Base-by-base conservation (phyloP, 2,329 filamentous ascomycete species). In the Aschersonia sp. region DNA sequence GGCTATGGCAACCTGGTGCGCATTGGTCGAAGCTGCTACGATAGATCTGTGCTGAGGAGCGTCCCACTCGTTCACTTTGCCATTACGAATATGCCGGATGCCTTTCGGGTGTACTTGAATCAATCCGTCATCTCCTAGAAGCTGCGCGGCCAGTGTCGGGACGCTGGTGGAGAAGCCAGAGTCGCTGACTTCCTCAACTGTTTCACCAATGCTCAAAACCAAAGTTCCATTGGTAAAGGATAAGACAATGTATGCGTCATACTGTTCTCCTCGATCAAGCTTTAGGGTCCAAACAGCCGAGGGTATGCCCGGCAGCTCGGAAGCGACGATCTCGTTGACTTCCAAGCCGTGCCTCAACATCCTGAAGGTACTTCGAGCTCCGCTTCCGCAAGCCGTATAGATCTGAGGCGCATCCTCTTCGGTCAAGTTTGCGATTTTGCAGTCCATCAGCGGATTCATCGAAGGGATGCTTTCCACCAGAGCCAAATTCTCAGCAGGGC, bases 91-190 rank as follows among this genome's bases (percentile, higher is more conserved):
- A 58, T 96, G 89, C 45, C 89, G 79, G 51, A 98, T 95, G 48
- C 92, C 92, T 59, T 89, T 89, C n/a, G 90, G 88, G 57, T 98
- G 89, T 5, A 98, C 86, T 62, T 98, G 92, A 14, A 98, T 81
- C 41, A 97, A 72, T 30, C 88, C 87, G 60, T 95, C 87, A 49
- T 96, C 88, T 42, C 92, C 94, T 45, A 98, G 81, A 57, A 96
- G 86, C 59, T 96, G 90, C 5, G 95, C 87, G 6, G 89, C 89
- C 12, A 98, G 70, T 0, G 94, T 98, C 2, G 89, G 83, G 7
- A 92, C 88, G 9, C 84, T 84, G 0, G 87, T 85, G 8, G 97
- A 69, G 60, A 99, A 96, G 0, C 90, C 88, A 8, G 89, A 94
- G 60, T 97, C 88, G 6, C 82, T 88, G 4, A 96, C 88, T 65